A percentile compares a stretch with the other conserved stretches of the same genome.
Evolutionary conservation across 1,139 yeast species (phyloP).

Genomic region (Pneumocystis sp.): DNA sequence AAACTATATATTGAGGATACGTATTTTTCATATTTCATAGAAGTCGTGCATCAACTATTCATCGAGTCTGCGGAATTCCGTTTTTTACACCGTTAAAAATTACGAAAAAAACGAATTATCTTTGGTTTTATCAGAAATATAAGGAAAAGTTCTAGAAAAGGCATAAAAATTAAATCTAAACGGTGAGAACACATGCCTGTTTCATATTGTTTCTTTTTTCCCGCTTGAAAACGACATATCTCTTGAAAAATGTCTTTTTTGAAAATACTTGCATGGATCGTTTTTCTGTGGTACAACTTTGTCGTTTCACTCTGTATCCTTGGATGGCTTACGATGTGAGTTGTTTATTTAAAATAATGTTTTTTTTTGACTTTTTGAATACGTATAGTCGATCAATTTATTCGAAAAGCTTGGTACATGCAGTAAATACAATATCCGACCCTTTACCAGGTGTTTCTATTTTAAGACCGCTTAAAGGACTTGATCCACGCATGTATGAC

Average conservation of each 20-base stretch:
- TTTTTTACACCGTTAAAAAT: not conserved
- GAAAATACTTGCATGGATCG: not conserved
- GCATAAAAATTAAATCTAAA: not conserved
- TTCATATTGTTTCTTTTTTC: not conserved
- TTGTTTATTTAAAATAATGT: not conserved
- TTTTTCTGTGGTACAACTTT: not conserved
- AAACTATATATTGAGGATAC: not conserved
- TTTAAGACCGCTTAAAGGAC: conserved; percentile 68
- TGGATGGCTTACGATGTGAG: not conserved
- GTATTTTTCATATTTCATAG: not conserved
- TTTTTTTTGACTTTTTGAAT: not conserved
- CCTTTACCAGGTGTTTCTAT: conserved; percentile 49
- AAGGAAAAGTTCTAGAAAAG: not conserved
- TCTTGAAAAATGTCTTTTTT: not conserved
- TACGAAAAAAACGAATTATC: not conserved
- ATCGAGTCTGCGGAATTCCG: not conserved
- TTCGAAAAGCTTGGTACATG: not conserved
- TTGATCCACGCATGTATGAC: conserved; percentile 57
- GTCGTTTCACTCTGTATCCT: not conserved
- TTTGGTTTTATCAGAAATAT: not conserved
- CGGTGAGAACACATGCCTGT: not conserved
- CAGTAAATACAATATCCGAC: not conserved
- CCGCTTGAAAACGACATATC: not conserved
- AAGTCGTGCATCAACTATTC: not conserved
- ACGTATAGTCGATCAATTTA: not conserved